Evolutionary conservation across 805 yeast species (phyloP).

Genomic region (Lachancea sp.): DNA sequence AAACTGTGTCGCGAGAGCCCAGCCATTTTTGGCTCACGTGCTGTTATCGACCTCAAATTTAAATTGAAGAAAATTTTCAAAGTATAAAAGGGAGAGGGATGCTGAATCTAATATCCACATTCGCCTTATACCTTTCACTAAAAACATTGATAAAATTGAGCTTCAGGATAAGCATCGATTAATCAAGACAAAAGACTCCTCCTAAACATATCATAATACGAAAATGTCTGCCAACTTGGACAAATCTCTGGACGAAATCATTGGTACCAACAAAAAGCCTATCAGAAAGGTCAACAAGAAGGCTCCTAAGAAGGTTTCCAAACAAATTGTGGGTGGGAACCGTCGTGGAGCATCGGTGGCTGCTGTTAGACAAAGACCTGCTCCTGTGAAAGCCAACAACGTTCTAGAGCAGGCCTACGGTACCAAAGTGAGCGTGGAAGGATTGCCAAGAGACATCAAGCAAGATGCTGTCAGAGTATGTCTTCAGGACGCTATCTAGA

Average conservation of each 20-base stretch:
- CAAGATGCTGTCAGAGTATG: slow-evolving; percentile 82
- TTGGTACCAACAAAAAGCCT: slow-evolving; percentile 50
- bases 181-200: slow-evolving; percentile 2
- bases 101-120: too few species aligned
- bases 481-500: slow-evolving; percentile 24
- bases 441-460: slow-evolving; percentile 80
- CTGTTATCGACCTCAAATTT: too few species aligned
- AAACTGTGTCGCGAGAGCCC: too few species aligned
- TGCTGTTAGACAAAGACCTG: slow-evolving; percentile 20
- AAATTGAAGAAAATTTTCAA: too few species aligned
- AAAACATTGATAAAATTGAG: neutral
- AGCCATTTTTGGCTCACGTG: too few species aligned
- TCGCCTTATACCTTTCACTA: too few species aligned
- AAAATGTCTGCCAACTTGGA: slow-evolving; percentile 77
- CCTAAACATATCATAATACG: neutral
- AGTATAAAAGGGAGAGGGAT: neutral
- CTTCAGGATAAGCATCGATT: slow-evolving; percentile 1
- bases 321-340: slow-evolving; percentile 27
- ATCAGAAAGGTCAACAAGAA: slow-evolving; percentile 28
- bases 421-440: slow-evolving; percentile 78
- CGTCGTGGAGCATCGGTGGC: slow-evolving; percentile 19
- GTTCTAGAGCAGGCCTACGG: slow-evolving; percentile 48
- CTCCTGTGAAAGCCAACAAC: slow-evolving; percentile 35
- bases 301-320: slow-evolving; percentile 29
- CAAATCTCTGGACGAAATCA: slow-evolving; percentile 91